Evolutionary conservation across 164 flowering plant species (phyloP).

Genomic region (Brasenia schreberi): DNA sequence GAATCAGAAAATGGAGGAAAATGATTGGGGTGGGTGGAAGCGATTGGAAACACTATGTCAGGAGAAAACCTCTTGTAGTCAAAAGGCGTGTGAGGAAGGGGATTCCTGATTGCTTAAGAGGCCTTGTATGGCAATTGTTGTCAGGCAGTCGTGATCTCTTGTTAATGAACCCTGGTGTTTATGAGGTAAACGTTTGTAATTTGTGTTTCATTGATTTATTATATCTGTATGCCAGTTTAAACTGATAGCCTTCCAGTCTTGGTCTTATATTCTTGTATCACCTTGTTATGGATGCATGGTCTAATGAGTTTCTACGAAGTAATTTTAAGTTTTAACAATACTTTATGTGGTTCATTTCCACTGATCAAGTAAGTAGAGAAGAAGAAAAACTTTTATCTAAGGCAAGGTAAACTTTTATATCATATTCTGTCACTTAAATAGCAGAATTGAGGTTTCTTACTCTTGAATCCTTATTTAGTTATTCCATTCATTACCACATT

Average conservation of each 20-base stretch:
- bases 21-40: conserved; percentile 98
- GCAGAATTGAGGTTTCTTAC: too few species aligned
- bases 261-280: not conserved
- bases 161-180: conserved; percentile 93
- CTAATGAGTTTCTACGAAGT: too few species aligned
- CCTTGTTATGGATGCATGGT: not conserved
- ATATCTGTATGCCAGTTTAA: not conserved
- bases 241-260: not conserved
- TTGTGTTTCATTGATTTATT: not conserved
- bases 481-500: too few species aligned
- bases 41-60: conserved; percentile 92
- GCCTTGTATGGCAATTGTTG: conserved; percentile 97
- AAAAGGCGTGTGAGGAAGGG: conserved; percentile 88
- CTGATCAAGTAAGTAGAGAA: too few species aligned
- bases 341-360: too few species aligned
- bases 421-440: too few species aligned
- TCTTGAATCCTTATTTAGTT: too few species aligned
- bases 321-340: too few species aligned
- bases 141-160: conserved; percentile 96
- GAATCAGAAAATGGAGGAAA: conserved; percentile 87
- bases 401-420: too few species aligned
- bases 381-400: too few species aligned
- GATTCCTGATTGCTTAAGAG: conserved; percentile 94
- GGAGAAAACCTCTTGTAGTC: conserved; percentile 84
- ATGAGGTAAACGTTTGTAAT: conserved; percentile 43